Base-by-base conservation (phyloP, 192 early-diverging fungal genomes). In the Coemansia sp. region DNA sequence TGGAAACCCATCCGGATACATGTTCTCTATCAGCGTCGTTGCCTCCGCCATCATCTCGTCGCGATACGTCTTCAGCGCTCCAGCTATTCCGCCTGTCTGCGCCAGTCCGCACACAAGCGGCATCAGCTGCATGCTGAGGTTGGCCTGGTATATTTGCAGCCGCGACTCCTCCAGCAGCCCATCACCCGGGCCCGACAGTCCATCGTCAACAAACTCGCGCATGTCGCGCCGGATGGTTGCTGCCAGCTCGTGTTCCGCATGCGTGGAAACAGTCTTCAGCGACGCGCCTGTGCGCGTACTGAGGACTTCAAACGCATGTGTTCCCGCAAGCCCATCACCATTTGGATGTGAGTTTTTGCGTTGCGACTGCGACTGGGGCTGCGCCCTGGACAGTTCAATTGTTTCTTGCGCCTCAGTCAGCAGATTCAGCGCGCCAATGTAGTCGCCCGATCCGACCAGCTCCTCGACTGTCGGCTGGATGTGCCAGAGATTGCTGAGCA, bases 391-490 rank as follows among this genome's bases (percentile, higher is more conserved):
- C 5, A 71, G 64, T 17, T 85, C 72, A 16, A 69, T 65, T 54
- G 81, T 76, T 17, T 88, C 86, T 46, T 88, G 87, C 7, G 93
- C 87, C 42, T 97, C 93, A 48, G 92, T 91, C 44, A 99, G 90
- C 49, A 98, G 76, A 64, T 95, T 92, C 65, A 98, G 71, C 5
- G 97, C 95, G 5, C 88, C 94, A 61, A 94, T 91, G 69, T 93
- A 94, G 76, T 98, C 89, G 5, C 87, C 88, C 42, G 94, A 91
- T 4, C 82, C 84, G 11, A 97, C 62, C 40, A 98, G 75, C 17
- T 89, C 85, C 65, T 96, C 92, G 48, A 97, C 93, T 63, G 91
- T 91, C 1, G 91, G 90, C 67, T 91, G 90, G 5, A 90, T 88
- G 25, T 93, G 90, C 61, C 86, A 84, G 20, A 97, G 85, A 53